These are phyloP conservation scores for Uronychia setigera DNA, from an alignment of 73 alveolate genomes.

Conservation along the genomic window DNA sequence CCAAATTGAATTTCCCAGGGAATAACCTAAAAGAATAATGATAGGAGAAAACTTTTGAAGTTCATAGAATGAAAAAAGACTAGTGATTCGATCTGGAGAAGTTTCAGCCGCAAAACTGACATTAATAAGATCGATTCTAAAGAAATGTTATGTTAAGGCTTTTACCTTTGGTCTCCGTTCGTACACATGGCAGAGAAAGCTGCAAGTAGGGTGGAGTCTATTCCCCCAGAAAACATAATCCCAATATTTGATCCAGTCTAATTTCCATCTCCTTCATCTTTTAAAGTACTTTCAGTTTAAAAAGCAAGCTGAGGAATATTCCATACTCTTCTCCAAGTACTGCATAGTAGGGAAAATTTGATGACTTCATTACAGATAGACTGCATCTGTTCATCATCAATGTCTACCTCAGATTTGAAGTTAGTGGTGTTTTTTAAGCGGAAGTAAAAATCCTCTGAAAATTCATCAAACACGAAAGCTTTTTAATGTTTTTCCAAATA, in stretches of 20 bases:
- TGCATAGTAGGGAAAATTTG: conserved; percentile 27
- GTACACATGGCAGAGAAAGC: conserved; percentile 39
- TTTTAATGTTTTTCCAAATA: conserved; percentile 30
- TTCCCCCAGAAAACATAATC: conserved; percentile 93
- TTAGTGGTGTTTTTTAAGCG: conserved; percentile 21
- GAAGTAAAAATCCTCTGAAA: no score
- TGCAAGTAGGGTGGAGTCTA: conserved; percentile 90
- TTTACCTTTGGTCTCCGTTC: conserved; percentile 44
- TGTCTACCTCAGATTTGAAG: conserved; percentile 10
- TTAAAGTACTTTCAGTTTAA: conserved; percentile 50
- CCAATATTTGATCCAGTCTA: conserved; percentile 66
- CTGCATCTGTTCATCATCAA: conserved; percentile 10
- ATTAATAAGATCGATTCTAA: conserved; percentile 75
- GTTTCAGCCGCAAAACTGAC: conserved; percentile 79
- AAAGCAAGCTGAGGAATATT: conserved; percentile 53
- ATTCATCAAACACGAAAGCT: conserved; percentile 21
- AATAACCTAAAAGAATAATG: conserved; percentile 32
- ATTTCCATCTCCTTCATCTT: conserved; percentile 45
- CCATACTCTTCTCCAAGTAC: conserved; percentile 36
- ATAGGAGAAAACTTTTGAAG: conserved; percentile 45
- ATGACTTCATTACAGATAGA: background rate
- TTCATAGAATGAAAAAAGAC: conserved; percentile 75
- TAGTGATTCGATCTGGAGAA: conserved; percentile 88
- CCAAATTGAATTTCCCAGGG: conserved; percentile 63
- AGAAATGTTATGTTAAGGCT: conserved; percentile 51